These are phyloP conservation scores for Hymenoscyphus linearis DNA, from an alignment of 2,329 filamentous ascomycete genomes.

Conservation along the genomic window DNA sequence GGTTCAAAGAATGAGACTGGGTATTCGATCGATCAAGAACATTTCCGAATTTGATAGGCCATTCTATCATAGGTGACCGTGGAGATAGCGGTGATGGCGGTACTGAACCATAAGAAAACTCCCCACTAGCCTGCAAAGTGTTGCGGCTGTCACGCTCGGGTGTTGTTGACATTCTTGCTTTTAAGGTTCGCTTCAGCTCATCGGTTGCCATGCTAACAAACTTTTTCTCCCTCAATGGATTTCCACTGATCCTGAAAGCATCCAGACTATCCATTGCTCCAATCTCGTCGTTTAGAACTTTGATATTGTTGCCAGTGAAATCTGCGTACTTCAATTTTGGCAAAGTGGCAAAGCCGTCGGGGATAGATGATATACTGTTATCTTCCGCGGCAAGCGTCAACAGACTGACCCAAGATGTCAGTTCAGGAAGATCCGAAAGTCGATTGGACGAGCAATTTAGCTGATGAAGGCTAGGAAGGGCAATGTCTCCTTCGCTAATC, in stretches of 20 bases:
- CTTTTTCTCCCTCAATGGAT: conserved; percentile 84
- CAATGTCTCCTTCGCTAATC: conserved; percentile 24
- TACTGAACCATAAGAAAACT: conserved; percentile 23
- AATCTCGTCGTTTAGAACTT: conserved; percentile 67
- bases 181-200: conserved; percentile 71
- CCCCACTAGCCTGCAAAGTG: conserved; percentile 33
- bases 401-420: conserved; percentile 69
- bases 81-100: conserved; percentile 23
- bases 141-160: conserved; percentile 25
- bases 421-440: conserved; percentile 64
- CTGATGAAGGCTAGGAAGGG: conserved; percentile 64
- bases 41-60: conserved; percentile 36
- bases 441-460: conserved; percentile 79
- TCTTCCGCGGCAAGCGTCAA: conserved; percentile 72
- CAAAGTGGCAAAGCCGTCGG: conserved; percentile 66
- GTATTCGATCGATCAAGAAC: conserved; percentile 67
- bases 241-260: conserved; percentile 75
- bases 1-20: conserved; percentile 54
- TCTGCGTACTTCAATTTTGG: conserved; percentile 69
- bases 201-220: conserved; percentile 75
- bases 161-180: conserved; percentile 56
- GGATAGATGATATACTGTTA: conserved; percentile 73
- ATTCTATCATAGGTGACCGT: conserved; percentile 24
- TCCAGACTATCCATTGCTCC: conserved; percentile 73
- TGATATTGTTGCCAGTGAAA: conserved; percentile 80